These are phyloP conservation scores for Ophiostoma sp. DNA, from an alignment of 2,329 filamentous ascomycete species.

Conservation along the genomic window DNA sequence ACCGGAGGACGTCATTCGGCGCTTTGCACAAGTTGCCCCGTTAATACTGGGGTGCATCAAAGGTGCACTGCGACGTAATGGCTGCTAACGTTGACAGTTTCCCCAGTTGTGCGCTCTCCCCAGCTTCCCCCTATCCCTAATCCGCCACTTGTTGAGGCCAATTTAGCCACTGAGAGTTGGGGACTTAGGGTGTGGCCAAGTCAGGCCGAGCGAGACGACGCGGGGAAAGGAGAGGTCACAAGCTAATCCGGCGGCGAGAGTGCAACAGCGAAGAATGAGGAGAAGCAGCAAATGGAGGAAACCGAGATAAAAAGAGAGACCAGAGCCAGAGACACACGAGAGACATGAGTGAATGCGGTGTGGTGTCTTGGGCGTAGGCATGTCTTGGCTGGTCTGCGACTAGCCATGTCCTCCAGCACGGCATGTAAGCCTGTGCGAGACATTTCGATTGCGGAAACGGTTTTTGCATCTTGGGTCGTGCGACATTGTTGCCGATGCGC, in stretches of 20 bases:
- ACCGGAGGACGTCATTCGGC: slow-evolving; percentile 19
- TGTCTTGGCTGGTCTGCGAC: neutral
- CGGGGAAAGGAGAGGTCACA: slow-evolving; percentile 1
- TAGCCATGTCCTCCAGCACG: slow-evolving; percentile 5
- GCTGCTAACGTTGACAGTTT: neutral
- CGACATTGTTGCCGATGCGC: neutral
- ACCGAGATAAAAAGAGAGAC: neutral
- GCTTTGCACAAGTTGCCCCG: neutral
- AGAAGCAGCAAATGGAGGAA: neutral
- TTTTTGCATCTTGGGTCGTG: neutral
- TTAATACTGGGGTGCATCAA: neutral
- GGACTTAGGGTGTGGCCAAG: neutral
- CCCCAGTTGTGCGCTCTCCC: neutral
- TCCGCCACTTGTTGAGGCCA: neutral
- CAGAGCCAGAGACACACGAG: neutral
- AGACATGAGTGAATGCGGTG: neutral
- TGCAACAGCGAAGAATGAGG: neutral
- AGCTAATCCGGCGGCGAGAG: neutral
- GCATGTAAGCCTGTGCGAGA: neutral
- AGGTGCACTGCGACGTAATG: slow-evolving; percentile 6
- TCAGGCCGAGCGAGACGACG: neutral
- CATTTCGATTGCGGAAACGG: slow-evolving; percentile 1
- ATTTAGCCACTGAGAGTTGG: neutral
- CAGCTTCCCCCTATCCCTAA: slow-evolving; percentile 6
- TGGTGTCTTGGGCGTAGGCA: neutral